Evolutionary conservation across 768 basidiomycete genomes (phyloP).

Genomic region (Scleroderma citrinum): DNA sequence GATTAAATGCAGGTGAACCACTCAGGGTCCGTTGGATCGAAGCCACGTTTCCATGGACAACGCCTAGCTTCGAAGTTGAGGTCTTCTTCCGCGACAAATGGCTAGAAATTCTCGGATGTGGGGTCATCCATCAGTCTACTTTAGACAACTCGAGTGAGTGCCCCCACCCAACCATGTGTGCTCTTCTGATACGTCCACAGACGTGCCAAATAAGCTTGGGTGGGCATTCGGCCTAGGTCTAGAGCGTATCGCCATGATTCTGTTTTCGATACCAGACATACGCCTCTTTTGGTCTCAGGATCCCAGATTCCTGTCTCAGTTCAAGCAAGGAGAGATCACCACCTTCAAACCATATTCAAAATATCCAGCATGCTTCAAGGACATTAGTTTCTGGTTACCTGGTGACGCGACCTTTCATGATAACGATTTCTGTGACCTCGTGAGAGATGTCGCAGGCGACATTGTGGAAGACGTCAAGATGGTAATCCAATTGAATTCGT

Average conservation of each 20-base stretch:
- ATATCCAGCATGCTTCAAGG: constrained; percentile 90
- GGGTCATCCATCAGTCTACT: constrained; percentile 86
- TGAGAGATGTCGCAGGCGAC: constrained; percentile 90
- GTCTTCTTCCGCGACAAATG: constrained; percentile 95
- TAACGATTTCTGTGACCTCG: constrained; percentile 95
- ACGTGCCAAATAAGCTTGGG: constrained; percentile 75
- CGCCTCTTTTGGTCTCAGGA: constrained; percentile 96
- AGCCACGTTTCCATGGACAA: constrained; percentile 96
- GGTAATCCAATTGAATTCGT: constrained; percentile 37
- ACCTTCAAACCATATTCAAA: constrained; percentile 89
- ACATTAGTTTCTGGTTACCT: constrained; percentile 90
- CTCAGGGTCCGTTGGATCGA: constrained; percentile 94
- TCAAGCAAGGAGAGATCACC: constrained; percentile 66
- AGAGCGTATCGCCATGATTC: constrained; percentile 96
- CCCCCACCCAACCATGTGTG: not conserved
- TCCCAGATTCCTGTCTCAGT: constrained; percentile 82
- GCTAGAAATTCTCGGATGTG: constrained; percentile 94
- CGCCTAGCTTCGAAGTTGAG: constrained; percentile 96
- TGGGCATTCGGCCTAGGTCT: constrained; percentile 99
- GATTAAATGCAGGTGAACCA: constrained; percentile 52
- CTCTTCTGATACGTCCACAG: constrained; percentile 33
- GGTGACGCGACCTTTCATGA: constrained; percentile 63
- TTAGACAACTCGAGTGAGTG: constrained; percentile 78
- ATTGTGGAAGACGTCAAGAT: constrained; percentile 84
- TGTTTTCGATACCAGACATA: constrained; percentile 96